Evolutionary conservation across 106 monocot genomes (phyloP).

Genomic region (Acorus gramineus): DNA sequence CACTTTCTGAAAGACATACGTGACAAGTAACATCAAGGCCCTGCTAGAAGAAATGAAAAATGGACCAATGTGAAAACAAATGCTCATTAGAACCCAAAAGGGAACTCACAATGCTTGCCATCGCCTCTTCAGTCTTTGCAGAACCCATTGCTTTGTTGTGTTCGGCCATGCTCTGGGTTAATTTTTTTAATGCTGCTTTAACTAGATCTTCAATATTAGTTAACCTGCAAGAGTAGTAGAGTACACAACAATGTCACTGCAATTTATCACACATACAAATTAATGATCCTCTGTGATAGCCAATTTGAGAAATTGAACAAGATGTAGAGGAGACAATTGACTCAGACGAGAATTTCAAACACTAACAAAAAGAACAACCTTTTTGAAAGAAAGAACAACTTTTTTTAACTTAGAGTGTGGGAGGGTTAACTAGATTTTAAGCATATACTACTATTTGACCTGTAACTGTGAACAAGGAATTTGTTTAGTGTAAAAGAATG

Average conservation of each 20-base stretch:
- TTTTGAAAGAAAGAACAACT: no score
- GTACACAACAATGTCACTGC: not conserved
- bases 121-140: slow-evolving; percentile 80
- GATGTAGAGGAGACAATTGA: no score
- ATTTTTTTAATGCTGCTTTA: slow-evolving; percentile 50
- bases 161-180: slow-evolving; percentile 82
- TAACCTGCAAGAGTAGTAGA: slow-evolving; percentile 30
- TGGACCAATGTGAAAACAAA: not conserved
- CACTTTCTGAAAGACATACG: slow-evolving; percentile 38
- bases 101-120: slow-evolving; percentile 59
- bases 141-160: slow-evolving; percentile 68
- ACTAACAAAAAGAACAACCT: no score
- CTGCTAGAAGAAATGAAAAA: not conserved
- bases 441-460: no score
- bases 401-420: no score
- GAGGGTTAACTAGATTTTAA: no score
- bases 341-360: no score
- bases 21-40: not conserved
- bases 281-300: no score
- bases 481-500: no score
- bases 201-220: slow-evolving; percentile 64
- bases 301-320: no score
- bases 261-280: not conserved
- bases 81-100: not conserved
- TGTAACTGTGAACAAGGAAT: no score